Evolutionary conservation across 2,329 filamentous ascomycete species (phyloP), one percentile per base, ranked within the genome.

Genomic region (Sclerotinia sclerotiorum): DNA sequence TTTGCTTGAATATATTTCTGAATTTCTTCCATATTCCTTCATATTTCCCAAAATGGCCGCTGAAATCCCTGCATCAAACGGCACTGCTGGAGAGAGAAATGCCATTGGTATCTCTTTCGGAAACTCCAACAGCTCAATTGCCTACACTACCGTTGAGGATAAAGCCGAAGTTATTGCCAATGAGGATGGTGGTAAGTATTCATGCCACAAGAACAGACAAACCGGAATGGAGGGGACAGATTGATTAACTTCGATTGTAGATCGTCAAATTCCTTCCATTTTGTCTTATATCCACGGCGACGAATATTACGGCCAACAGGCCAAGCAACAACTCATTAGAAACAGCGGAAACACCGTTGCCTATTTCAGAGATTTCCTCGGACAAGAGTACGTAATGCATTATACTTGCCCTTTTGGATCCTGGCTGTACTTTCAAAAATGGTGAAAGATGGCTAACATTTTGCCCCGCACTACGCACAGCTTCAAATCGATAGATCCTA

Each of bases 151-250:
- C 58, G 87, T 90, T 71, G 94, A 98, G 78, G 94, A 96, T 81
- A 97, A 96, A 84, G 90, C 93, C 73, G 93, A 97, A 80, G 94
- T 99, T 72, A 98, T 99, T 82, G 95, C 95, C 78, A 98, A 99
- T 82, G 95, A 98, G 84, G 95, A 98, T 79, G 95, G 95, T 85
- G 92, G 92, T 93, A 79, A 78, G 88, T 81, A 35, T n/a, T 35
- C 56, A 57, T 67, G 56, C 15, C 29, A 11, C 29, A 19, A 19
- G 46, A 13, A 21, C 44, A 21, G 54, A 68, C 51, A 0, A 1
- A 32, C 7, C 3, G 15, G 2, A 29, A 17, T 13, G 51, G 64
- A 55, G 32, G 42, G 39, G 46, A 29, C 65, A 52, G 15, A 60
- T 68, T 74, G 13, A 74, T 57, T 75, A 17, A 75, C 51, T 24